phyloP scores from a whole-genome alignment of 2,329 filamentous ascomycete species.

The Aspergillus fructus region DNA sequence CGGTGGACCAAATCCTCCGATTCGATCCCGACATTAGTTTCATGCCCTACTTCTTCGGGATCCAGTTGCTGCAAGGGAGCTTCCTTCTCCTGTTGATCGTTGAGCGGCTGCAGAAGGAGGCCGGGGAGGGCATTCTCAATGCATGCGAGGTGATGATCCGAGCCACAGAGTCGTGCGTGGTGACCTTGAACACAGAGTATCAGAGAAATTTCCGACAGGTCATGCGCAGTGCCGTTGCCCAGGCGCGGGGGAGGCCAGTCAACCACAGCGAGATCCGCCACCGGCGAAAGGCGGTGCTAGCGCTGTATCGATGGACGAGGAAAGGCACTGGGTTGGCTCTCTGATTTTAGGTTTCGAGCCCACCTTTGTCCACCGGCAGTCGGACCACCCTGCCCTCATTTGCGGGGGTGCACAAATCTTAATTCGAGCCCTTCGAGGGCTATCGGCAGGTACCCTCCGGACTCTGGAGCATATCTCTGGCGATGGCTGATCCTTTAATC shows the following conservation, averaged over 20 bases:
- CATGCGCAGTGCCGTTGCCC: slow-evolving; percentile 86
- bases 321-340: slow-evolving; percentile 81
- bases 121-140: slow-evolving; percentile 79
- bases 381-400: not conserved
- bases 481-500: not conserved
- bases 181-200: slow-evolving; percentile 89
- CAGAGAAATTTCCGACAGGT: slow-evolving; percentile 95
- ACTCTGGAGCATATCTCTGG: not conserved
- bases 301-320: slow-evolving; percentile 86
- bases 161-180: slow-evolving; percentile 88
- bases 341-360: slow-evolving; percentile 10
- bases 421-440: not conserved
- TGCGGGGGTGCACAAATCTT: slow-evolving; percentile 8
- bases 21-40: slow-evolving; percentile 89
- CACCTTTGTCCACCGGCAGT: not conserved
- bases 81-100: slow-evolving; percentile 84
- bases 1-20: slow-evolving; percentile 82
- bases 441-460: not conserved
- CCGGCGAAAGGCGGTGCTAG: slow-evolving; percentile 76
- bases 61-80: slow-evolving; percentile 87
- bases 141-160: slow-evolving; percentile 91
- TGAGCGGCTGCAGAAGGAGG: slow-evolving; percentile 82
- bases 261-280: slow-evolving; percentile 84
- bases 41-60: slow-evolving; percentile 96
- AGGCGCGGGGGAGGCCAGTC: slow-evolving; percentile 80